Evolutionary conservation across 176 grass and related monocot genomes (phyloP).

Genomic region (Metroxylon sagu): DNA sequence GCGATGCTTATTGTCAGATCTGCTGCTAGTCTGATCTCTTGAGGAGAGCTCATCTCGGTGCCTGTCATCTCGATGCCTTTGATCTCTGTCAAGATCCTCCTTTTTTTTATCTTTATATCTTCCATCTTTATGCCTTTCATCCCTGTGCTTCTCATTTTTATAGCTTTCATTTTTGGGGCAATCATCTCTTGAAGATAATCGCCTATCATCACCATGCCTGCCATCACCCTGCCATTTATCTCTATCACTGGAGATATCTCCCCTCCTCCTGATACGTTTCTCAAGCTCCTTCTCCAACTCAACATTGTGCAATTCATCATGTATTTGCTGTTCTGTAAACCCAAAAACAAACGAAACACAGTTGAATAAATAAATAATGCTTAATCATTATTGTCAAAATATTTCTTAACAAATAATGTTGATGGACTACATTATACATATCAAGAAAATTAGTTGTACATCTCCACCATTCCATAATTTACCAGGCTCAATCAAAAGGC

Average conservation of each 20-base stretch:
- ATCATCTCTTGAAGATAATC: slow-evolving; percentile 10
- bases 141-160: slow-evolving; percentile 22
- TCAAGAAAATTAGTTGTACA: too few species aligned
- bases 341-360: background rate
- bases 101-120: slow-evolving; percentile 12
- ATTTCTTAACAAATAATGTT: too few species aligned
- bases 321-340: slow-evolving; percentile 13
- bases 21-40: slow-evolving; percentile 20
- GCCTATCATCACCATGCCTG: slow-evolving; percentile 12
- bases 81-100: slow-evolving; percentile 24
- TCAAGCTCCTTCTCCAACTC: slow-evolving; percentile 21
- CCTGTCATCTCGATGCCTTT: slow-evolving; percentile 25
- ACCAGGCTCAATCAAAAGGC: too few species aligned
- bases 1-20: slow-evolving; percentile 18
- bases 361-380: too few species aligned
- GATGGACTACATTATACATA: too few species aligned
- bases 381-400: too few species aligned
- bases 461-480: too few species aligned
- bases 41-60: slow-evolving; percentile 9
- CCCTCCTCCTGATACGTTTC: slow-evolving; percentile 6
- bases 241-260: slow-evolving; percentile 24
- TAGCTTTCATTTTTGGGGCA: slow-evolving; percentile 2
- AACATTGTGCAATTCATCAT: slow-evolving; percentile 22
- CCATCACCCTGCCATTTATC: slow-evolving; percentile 22
- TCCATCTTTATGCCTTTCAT: slow-evolving; percentile 24